A percentile compares a stretch with the other conserved stretches of the same genome.
phyloP scores from a whole-genome alignment of 1,284 basidiomycete genomes.

The Pseudozyma pruni region DNA sequence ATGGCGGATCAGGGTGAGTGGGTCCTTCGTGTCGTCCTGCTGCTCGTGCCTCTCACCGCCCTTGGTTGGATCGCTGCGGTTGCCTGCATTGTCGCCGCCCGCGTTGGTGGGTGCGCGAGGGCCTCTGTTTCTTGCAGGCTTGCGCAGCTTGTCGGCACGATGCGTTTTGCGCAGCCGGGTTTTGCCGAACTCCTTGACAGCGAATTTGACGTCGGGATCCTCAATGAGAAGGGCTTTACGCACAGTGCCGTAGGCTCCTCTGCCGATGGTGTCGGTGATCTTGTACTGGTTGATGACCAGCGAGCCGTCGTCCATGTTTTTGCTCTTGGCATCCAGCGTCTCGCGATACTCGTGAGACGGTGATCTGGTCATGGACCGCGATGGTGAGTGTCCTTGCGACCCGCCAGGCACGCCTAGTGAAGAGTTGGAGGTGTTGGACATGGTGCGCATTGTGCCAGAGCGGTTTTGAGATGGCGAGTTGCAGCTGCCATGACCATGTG shows the following conservation, averaged over 20 bases:
- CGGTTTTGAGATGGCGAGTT: slow-evolving; percentile 6
- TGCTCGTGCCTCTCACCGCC: background rate
- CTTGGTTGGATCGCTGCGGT: slow-evolving; percentile 16
- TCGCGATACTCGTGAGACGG: slow-evolving; percentile 50
- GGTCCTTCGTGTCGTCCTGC: slow-evolving; percentile 48
- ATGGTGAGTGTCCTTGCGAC: slow-evolving; percentile 19
- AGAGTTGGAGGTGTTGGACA: slow-evolving; percentile 18
- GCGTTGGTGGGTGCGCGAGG: background rate
- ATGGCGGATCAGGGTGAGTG: slow-evolving; percentile 59
- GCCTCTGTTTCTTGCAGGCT: slow-evolving; percentile 8
- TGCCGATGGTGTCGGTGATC: slow-evolving; percentile 59
- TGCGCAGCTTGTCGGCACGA: slow-evolving; percentile 38
- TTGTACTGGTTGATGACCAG: slow-evolving; percentile 66
- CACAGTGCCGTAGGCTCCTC: slow-evolving; percentile 62
- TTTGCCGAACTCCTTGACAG: slow-evolving; percentile 67
- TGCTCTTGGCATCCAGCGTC: slow-evolving; percentile 63
- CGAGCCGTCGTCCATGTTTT: slow-evolving; percentile 61
- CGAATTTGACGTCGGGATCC: slow-evolving; percentile 42
- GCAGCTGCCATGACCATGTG: slow-evolving; percentile 3
- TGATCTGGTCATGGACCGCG: slow-evolving; percentile 33
- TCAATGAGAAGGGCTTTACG: slow-evolving; percentile 52
- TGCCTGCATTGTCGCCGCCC: slow-evolving; percentile 5
- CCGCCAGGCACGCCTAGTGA: slow-evolving; percentile 23
- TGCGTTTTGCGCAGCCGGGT: slow-evolving; percentile 57
- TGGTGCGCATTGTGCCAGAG: slow-evolving; percentile 5